Evolutionary conservation across 345 rosid genomes (phyloP), one percentile per base, ranked within the genome.

Genomic region (Eucalyptus camaldulensis): DNA sequence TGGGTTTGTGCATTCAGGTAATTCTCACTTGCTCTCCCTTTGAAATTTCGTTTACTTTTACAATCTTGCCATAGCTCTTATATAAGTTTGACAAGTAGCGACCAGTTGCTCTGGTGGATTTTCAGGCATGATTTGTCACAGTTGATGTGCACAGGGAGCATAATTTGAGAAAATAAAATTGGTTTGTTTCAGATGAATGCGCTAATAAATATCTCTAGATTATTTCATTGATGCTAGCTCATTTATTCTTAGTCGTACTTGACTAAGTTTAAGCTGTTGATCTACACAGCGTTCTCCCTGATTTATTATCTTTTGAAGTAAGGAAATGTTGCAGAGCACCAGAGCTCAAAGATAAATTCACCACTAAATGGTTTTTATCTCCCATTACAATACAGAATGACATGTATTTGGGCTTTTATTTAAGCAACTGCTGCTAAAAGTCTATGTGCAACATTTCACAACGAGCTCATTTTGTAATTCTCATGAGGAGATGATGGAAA

Each of bases 1-100:
- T 97, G 90, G 94, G 93, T 87, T 92, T 72, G 86, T 97, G 99
- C 95, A 96, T 96, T 93, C 99, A 97, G 97, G 99, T 95, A 69
- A 93, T 67, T n/a, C 81, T 54, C 81, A 31, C 47, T 50, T 15
- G 8, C 43, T 87, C 29, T 87, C 24, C 0, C 80, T 44, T 29
- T 25, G 67, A 56, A 22, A 65, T 58, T 87, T 27, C 47, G 16
- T 76, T 21, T 21, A 76, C 47, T 40, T 76, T 76, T 40, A 40
- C 85, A 76, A 40, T 13, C 15, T 21, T 40, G 27, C 85, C 27
- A 76, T 37, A 40, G 45, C 9, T 40, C 24, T 76, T 40, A 11
- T 10, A 76, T 40, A 37, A 37, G 45, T 72, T 19, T 72, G 83
- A 40, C 45, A 4, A 76, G 47, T 76, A 21, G 85, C 27, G 1